Evolutionary conservation across 148 eudicot genomes (phyloP), one percentile per base, ranked within the genome.

Genomic region (Salicornia ramosissima): DNA sequence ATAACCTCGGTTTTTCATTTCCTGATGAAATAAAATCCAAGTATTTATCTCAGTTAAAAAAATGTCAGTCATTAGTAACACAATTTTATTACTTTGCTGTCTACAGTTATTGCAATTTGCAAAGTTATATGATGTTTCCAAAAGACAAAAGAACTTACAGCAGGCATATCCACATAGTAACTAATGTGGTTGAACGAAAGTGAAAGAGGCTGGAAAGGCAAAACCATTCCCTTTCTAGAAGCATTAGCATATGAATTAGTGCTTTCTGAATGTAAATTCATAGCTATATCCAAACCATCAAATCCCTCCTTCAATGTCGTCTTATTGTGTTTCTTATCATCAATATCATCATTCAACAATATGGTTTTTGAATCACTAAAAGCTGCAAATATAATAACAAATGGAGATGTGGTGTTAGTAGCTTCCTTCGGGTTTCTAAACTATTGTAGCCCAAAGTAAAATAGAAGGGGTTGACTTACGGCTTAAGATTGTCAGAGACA

Each of bases 161-260:
- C 33, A 47, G 93, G 93, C 86, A 83, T 82, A 59, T 88, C 83
- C 43, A 88, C 86, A 31, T 76, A 80, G 72, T 86, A 88, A 42
- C 80, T 86, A 78, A 88, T 71, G 53, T 84, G 90, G 73, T 70
- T 74, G 66, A 88, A 88, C 71, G 85, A 80, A 42, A 88, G 82
- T 39, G 90, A 82, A 80, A 82, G 88, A 25, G 90, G 93, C 42
- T 51, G 81, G 75, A 86, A 88, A 24, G 90, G 88, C 74, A 88
- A 74, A 73, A 88, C 76, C 88, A 84, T 83, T 76, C 86, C 86
- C 51, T 53, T 83, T 74, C 36, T 70, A 42, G 71, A 45, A 25
- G 62, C 59, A 31, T 66, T 67, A 57, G 63, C 75, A 54, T 18
- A 77, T 49, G 70, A 68, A 59, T 65, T 36, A 19, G 19, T 15